Evolutionary conservation across 345 rosid genomes (phyloP), one percentile per base, ranked within the genome.

Genomic region (Conringia planisiliqua): DNA sequence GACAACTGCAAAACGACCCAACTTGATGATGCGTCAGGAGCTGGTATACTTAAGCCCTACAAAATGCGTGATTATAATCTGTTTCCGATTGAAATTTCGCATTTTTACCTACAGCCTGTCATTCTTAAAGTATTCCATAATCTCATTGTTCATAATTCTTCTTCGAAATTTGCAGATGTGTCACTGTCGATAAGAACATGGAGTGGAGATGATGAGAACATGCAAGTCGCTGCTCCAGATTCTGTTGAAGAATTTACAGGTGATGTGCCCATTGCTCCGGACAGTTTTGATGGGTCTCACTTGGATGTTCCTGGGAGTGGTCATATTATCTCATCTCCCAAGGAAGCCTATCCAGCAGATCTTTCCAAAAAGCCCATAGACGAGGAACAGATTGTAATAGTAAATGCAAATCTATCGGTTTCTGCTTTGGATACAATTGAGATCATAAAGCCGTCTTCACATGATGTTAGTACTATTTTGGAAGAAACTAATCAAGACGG

Each of bases 221-320:
- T 27, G 76, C 80, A 56, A 48, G 71, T 26, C 10, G 58, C 57
- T 73, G 54, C 39, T 71, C 52, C 66, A 72, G 73, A 82, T 73
- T 73, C 72, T 35, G 75, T 33, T 38, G 79, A 74, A 78, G 77
- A 72, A 72, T 35, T 61, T 73, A 79, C 82, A 54, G 60, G 66
- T 77, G 52, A 55, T 71, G 76, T 72, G 7, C 33, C 72, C 50
- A 48, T 82, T 75, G 72, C 75, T 68, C 80, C 76, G 13, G 89
- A 86, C 79, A 86, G 85, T 79, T 82, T 79, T 75, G 85, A 86
- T 73, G 82, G 81, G 77, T 79, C 76, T 65, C 81, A 67, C 51
- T 56, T 51, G 75, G 76, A 51, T 27, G 66, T 48, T 62, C 68
- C 35, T 44, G 74, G 51, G 17, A 79, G 68, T 57, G 64, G 80